A percentile compares a stretch with the other conserved stretches of the same genome.
These are phyloP conservation scores for Obelidium mucronatum DNA, from an alignment of 192 early-diverging fungal species.

Conservation along the genomic window DNA sequence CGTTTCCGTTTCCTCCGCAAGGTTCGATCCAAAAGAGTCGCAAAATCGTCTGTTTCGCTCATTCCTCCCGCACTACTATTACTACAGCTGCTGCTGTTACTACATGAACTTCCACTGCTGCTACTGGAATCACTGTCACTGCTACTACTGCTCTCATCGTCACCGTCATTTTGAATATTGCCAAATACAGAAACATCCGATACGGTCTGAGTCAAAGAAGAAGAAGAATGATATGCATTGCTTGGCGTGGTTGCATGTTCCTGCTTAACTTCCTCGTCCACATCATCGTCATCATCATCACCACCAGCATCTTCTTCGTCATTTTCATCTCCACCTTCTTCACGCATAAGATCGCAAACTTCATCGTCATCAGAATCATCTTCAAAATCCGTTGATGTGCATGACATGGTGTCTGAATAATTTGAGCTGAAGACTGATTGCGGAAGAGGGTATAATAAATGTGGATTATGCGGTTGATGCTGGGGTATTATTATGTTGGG, in stretches of 20 bases:
- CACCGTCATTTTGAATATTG: too few species aligned
- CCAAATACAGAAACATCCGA: neutral
- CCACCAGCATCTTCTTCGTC: too few species aligned
- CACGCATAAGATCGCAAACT: slow-evolving; percentile 3
- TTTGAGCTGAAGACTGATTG: neutral
- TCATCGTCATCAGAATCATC: slow-evolving; percentile 22
- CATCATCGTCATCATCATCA: neutral
- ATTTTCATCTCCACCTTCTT: neutral
- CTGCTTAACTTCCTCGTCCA: neutral
- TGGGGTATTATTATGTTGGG: too few species aligned
- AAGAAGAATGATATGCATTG: neutral
- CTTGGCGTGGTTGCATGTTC: neutral
- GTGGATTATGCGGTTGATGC: too few species aligned
- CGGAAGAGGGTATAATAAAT: neutral
- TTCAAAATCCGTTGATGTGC: neutral
- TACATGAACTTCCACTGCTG: too few species aligned
- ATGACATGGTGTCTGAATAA: slow-evolving; percentile 13
- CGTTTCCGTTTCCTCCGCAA: too few species aligned
- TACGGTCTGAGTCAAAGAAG: neutral
- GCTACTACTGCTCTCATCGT: too few species aligned
- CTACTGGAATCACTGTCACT: too few species aligned
- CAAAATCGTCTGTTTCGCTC: too few species aligned
- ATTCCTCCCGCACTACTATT: too few species aligned
- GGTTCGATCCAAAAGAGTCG: too few species aligned
- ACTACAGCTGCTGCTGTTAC: too few species aligned